A percentile compares a stretch with the other conserved stretches of the same genome.
Conservation (phyloP, 306 rosid genomes). For the Vigna radiata region DNA sequence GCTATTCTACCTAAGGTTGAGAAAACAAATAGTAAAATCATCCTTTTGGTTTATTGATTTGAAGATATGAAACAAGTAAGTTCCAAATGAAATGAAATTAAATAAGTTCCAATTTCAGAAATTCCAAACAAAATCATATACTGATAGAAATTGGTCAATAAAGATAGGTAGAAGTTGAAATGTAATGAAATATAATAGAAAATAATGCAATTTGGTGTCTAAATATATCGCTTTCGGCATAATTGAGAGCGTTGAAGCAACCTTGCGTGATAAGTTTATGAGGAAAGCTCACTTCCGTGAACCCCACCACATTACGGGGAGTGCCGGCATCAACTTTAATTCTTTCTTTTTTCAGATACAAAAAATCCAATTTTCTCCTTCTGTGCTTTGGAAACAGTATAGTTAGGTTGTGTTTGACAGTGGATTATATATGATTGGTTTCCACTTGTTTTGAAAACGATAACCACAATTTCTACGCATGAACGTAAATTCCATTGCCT, state of each 20-base stretch:
- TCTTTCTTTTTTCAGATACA: not conserved
- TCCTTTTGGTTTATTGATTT: not conserved
- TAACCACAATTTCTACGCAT: not conserved
- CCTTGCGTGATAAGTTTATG: conserved; percentile 59
- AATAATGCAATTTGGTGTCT: conserved; percentile 23
- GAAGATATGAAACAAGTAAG: not conserved
- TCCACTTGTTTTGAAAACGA: conserved; percentile 24
- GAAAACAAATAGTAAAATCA: not conserved
- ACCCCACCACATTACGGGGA: conserved; percentile 37
- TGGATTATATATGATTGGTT: not conserved
- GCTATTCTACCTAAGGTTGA: not conserved
- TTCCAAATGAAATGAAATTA: not conserved
- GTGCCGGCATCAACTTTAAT: conserved; percentile 41
- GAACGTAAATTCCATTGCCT: too few species aligned
- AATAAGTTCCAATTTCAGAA: not conserved
- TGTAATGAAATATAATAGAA: not conserved
- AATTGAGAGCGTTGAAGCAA: conserved; percentile 43
- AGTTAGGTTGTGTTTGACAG: conserved; percentile 34
- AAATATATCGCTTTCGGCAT: conserved; percentile 60
- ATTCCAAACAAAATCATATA: not conserved
- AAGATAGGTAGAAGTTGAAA: conserved; percentile 42
- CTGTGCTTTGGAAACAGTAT: not conserved
- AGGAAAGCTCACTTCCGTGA: conserved; percentile 39
- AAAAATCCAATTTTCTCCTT: conserved; percentile 11
- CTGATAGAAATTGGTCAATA: conserved; percentile 8